These are phyloP conservation scores for Yamadazyma blattariae DNA, from an alignment of 1,139 yeast species.

Conservation along the genomic window DNA sequence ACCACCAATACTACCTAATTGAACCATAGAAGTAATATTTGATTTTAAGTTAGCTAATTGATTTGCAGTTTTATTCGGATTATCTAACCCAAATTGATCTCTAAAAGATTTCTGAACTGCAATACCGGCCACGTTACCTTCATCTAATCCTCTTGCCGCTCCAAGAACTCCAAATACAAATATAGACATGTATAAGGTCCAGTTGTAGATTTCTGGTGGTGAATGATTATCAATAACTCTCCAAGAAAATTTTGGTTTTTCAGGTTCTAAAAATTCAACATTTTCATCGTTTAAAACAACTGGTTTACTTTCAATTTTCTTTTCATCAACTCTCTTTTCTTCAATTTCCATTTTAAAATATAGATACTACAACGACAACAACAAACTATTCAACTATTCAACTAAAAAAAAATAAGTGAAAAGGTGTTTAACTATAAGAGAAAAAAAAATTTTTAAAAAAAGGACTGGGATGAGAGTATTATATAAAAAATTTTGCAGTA, in stretches of 20 bases:
- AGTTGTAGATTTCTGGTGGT: conserved; percentile 50
- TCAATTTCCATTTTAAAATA: conserved; percentile 5
- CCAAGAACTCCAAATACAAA: conserved; percentile 58
- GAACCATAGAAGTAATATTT: conserved; percentile 62
- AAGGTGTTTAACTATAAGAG: neutral
- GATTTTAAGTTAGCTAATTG: conserved; percentile 47
- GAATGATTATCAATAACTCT: conserved; percentile 25
- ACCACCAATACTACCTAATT: conserved; percentile 59
- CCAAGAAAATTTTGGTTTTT: conserved; percentile 22
- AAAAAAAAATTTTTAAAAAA: too few species aligned
- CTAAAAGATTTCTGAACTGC: conserved; percentile 44
- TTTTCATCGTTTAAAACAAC: neutral
- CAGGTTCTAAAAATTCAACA: conserved; percentile 4
- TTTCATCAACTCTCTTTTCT: conserved; percentile 5
- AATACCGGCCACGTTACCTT: conserved; percentile 46
- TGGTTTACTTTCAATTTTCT: conserved; percentile 1
- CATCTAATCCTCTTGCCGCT: conserved; percentile 61
- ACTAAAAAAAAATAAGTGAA: neutral
- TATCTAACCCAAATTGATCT: conserved; percentile 44
- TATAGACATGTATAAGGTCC: conserved; percentile 44
- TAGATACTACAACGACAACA: too few species aligned
- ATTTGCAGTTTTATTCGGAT: conserved; percentile 30
- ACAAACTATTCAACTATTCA: neutral
- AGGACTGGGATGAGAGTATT: too few species aligned
- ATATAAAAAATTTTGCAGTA: too few species aligned